Percentiles rank a stretch among this genome's conserved stretches.
Evolutionary conservation across 2,329 filamentous ascomycete genomes (phyloP).

Genomic region (Calcarisporium arbuscula): DNA sequence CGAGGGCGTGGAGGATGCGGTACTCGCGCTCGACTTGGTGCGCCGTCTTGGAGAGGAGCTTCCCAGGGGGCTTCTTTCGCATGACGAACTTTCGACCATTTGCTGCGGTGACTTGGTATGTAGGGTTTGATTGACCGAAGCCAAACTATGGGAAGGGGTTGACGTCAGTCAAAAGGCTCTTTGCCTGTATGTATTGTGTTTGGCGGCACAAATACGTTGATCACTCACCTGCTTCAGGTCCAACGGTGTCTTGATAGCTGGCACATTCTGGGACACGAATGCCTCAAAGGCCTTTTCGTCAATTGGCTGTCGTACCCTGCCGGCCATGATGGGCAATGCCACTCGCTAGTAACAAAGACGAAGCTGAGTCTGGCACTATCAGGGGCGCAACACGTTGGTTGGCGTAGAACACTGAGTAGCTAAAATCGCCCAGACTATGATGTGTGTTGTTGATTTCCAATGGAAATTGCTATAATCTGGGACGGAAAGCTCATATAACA

Average conservation of each 20-base stretch:
- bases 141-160: conserved; percentile 60
- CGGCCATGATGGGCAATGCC: conserved; percentile 58
- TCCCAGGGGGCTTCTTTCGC: conserved; percentile 96
- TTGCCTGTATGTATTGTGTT: too few species aligned
- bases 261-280: conserved; percentile 74
- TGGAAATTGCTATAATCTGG: too few species aligned
- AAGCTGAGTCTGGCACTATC: too few species aligned
- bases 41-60: conserved; percentile 85
- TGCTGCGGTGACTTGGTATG: conserved; percentile 78
- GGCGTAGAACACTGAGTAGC: too few species aligned
- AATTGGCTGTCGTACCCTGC: conserved; percentile 82
- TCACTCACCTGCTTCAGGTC: conserved; percentile 76
- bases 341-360: background rate
- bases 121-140: conserved; percentile 96
- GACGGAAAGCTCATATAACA: too few species aligned
- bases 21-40: conserved; percentile 97
- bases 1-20: conserved; percentile 78
- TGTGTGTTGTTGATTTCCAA: background rate
- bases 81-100: conserved; percentile 72
- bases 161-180: conserved; percentile 6
- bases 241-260: conserved; percentile 74
- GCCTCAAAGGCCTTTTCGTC: conserved; percentile 71
- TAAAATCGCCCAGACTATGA: too few species aligned
- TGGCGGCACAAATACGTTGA: too few species aligned
- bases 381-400: too few species aligned